These are phyloP conservation scores for Hygrocybe punicea DNA, from an alignment of 768 basidiomycete genomes.

Conservation along the genomic window DNA sequence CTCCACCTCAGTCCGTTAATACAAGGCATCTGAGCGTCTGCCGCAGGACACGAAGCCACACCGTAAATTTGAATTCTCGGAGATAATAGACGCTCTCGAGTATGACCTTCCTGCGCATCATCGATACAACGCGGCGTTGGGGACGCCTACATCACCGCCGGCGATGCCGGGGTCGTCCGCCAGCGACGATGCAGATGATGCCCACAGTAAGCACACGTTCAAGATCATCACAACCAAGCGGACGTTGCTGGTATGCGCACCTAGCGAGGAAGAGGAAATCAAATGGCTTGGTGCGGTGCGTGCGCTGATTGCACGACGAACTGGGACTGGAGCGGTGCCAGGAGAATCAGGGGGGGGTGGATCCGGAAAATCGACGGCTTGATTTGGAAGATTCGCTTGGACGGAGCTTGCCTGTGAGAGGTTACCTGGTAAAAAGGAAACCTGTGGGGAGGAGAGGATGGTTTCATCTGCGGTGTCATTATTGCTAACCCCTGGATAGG, in stretches of 20 bases:
- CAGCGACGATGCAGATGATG: slow-evolving; percentile 43
- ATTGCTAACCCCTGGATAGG: not conserved
- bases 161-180: slow-evolving; percentile 36
- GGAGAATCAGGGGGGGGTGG: slow-evolving; percentile 37
- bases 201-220: slow-evolving; percentile 65
- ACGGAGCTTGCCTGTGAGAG: not conserved
- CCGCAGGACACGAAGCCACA: slow-evolving; percentile 87
- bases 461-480: not conserved
- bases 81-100: slow-evolving; percentile 91
- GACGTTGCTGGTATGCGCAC: slow-evolving; percentile 84
- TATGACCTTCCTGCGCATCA: slow-evolving; percentile 55
- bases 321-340: slow-evolving; percentile 48
- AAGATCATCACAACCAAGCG: slow-evolving; percentile 95
- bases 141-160: slow-evolving; percentile 28
- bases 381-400: slow-evolving; percentile 6
- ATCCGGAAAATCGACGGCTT: slow-evolving; percentile 12
- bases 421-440: not conserved
- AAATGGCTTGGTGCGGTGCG: slow-evolving; percentile 95
- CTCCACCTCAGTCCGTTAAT: slow-evolving; percentile 2
- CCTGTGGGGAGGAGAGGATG: not conserved
- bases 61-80: slow-evolving; percentile 76
- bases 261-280: slow-evolving; percentile 96
- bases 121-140: slow-evolving; percentile 45
- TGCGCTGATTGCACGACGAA: slow-evolving; percentile 78
- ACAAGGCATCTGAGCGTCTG: not conserved